phyloP scores from a whole-genome alignment of 2,329 filamentous ascomycete genomes.

The Phoma sp. region DNA sequence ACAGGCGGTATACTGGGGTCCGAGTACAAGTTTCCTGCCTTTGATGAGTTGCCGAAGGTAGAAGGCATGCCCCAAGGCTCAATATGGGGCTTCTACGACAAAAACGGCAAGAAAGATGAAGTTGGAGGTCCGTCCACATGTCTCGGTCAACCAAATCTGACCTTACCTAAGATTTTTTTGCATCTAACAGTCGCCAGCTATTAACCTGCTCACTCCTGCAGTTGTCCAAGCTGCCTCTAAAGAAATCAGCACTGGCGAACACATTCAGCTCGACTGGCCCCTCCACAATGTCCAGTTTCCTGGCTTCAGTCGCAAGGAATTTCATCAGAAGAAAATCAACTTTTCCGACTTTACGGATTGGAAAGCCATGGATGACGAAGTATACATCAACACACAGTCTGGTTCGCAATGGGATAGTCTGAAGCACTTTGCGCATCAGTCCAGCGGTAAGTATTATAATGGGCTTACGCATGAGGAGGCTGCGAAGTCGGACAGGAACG shows the following conservation, averaged over 20 bases:
- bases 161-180: not conserved
- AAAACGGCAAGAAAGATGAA: slow-evolving; percentile 56
- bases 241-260: slow-evolving; percentile 61
- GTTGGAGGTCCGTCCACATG: slow-evolving; percentile 56
- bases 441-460: slow-evolving; percentile 39
- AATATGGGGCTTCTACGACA: slow-evolving; percentile 46
- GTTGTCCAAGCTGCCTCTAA: slow-evolving; percentile 58
- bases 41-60: slow-evolving; percentile 43
- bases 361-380: slow-evolving; percentile 40
- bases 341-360: slow-evolving; percentile 46
- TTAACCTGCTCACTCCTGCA: slow-evolving; percentile 58
- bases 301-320: slow-evolving; percentile 60
- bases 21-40: slow-evolving; percentile 38
- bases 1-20: slow-evolving; percentile 16
- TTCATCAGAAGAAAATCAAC: slow-evolving; percentile 59
- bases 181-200: slow-evolving; percentile 21
- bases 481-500: slow-evolving; percentile 32
- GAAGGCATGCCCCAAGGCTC: slow-evolving; percentile 44
- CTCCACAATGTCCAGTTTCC: slow-evolving; percentile 64
- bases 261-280: slow-evolving; percentile 64
- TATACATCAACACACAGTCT: slow-evolving; percentile 45
- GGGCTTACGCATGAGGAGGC: slow-evolving; percentile 42
- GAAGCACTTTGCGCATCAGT: slow-evolving; percentile 47
- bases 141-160: no score
- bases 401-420: slow-evolving; percentile 48